Evolutionary conservation across 495 filamentous ascomycete genomes (phyloP).

Genomic region (Neurospora sp.): DNA sequence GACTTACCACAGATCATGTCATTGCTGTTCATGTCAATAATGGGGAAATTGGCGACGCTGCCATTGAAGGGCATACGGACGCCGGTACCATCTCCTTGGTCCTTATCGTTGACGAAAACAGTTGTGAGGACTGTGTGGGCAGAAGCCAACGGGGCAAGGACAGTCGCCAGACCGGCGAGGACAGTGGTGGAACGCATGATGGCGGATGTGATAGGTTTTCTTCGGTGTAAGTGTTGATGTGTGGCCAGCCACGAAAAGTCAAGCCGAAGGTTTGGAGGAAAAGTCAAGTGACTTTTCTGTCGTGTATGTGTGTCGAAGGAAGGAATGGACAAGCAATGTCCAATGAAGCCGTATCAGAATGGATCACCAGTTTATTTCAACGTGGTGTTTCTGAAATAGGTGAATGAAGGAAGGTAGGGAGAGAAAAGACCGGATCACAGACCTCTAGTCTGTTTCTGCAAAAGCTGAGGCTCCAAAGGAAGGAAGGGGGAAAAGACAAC

Average conservation of each 20-base stretch:
- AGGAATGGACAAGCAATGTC: not conserved
- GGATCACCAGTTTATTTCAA: not conserved
- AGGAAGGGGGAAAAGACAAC: not conserved
- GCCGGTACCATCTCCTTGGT: conserved; percentile 59
- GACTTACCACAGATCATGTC: conserved; percentile 64
- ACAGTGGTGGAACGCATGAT: conserved; percentile 18
- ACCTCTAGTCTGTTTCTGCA: not conserved
- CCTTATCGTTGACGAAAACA: conserved; percentile 51
- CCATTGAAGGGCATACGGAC: conserved; percentile 52
- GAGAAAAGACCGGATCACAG: conserved; percentile 3
- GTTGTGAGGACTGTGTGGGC: conserved; percentile 62
- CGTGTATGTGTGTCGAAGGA: not conserved
- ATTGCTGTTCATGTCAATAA: conserved; percentile 37
- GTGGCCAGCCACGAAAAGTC: conserved; percentile 4
- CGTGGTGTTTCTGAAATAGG: not conserved
- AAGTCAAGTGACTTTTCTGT: not conserved
- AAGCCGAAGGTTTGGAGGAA: not conserved
- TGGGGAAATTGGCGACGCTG: conserved; percentile 39
- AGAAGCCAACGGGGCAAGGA: conserved; percentile 18
- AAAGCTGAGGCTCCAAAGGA: not conserved
- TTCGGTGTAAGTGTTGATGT: not conserved
- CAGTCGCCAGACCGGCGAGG: conserved; percentile 18
- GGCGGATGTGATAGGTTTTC: not conserved
- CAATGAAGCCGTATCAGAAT: not conserved
- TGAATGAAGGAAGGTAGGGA: not conserved